Evolutionary conservation across 768 basidiomycete species (phyloP).

Genomic region (Tylopilus sp.): DNA sequence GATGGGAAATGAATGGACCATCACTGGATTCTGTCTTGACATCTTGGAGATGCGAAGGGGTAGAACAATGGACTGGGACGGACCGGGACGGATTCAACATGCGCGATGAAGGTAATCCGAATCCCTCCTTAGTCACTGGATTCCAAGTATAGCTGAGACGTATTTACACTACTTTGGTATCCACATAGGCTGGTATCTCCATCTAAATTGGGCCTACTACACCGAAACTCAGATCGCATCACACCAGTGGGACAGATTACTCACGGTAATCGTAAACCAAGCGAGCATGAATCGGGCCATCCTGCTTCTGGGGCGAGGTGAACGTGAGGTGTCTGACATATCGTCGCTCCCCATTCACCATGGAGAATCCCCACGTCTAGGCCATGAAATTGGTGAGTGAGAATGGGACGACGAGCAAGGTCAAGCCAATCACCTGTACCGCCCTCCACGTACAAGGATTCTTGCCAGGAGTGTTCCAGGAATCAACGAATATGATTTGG

Average conservation of each 20-base stretch:
- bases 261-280: conserved; percentile 69
- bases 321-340: conserved; percentile 62
- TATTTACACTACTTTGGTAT: background rate
- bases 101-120: background rate
- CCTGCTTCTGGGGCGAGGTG: conserved; percentile 55
- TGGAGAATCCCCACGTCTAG: conserved; percentile 63
- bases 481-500: conserved; percentile 34
- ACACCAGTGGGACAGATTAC: conserved; percentile 21
- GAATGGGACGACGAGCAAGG: background rate
- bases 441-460: conserved; percentile 58
- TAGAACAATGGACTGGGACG: conserved; percentile 1
- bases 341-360: conserved; percentile 54
- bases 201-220: conserved; percentile 19
- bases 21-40: conserved; percentile 4
- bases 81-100: conserved; percentile 9
- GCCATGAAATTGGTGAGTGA: background rate
- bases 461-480: conserved; percentile 61
- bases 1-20: background rate
- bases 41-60: conserved; percentile 10
- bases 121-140: background rate
- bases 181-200: background rate
- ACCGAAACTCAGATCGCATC: conserved; percentile 12
- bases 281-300: conserved; percentile 44
- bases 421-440: conserved; percentile 46
- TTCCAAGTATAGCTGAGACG: background rate